Evolutionary conservation across 2,329 filamentous ascomycete species (phyloP), one percentile per base, ranked within the genome.

Genomic region (Alternaria angustiovoidea): DNA sequence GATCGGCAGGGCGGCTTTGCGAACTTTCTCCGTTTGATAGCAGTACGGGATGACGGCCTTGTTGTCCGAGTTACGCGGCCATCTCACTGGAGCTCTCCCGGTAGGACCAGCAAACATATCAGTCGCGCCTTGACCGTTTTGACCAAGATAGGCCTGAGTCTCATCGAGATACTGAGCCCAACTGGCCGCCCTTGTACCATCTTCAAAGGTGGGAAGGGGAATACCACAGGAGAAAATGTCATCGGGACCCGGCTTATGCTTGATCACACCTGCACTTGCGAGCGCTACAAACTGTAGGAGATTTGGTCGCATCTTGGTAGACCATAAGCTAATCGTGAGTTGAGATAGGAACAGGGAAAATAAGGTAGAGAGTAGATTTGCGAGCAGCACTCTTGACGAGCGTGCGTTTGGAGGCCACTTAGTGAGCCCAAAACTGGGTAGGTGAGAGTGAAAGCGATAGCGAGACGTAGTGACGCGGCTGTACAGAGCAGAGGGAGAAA

Each of bases 41-140:
- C 46, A 60, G 47, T 57, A 60, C 6, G 47, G 34, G 18, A 60
- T 48, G 4, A 48, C 9, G n/a, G 41, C 53, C 8, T 44, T 12
- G 20, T 51, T 34, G 2, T 46, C 26, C 28, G 20, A 26, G 22
- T 38, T 52, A 8, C 53, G 53, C 5, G 53, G 36, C 53, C 57
- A 60, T 11, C 20, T 49, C 14, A 24, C 6, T 11, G 46, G 46
- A 5, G 46, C 46, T 12, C 24, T 49, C 14, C 46, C 46, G 12
- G 2, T 2, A 7, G 46, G 32, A n/a, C 32, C 32, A 24, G 20
- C 46, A 7, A 49, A 60, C 0, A 46, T 28, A 24, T 51, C 47
- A 5, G 42, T 39, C 2, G 34, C 24, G 14, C 57, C 46, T n/a
- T 57, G 46, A 14, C 26, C 16, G 16, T 14, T 22, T 5, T 7